A percentile compares a stretch with the other conserved stretches of the same genome.
These are phyloP conservation scores for Rosa rugosa DNA, from an alignment of 306 rosid species.

Conservation along the genomic window DNA sequence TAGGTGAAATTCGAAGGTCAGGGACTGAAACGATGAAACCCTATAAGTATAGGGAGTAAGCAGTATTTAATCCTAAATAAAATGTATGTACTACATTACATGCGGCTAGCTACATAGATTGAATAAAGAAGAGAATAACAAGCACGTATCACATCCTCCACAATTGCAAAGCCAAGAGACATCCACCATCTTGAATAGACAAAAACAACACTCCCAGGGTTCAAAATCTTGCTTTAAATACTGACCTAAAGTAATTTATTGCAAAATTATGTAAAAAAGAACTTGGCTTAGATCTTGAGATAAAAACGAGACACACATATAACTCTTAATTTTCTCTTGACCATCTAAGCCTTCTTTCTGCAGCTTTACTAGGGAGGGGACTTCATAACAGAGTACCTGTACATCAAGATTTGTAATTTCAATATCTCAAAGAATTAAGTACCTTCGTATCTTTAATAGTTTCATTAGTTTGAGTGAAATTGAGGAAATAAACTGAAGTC, in stretches of 20 bases:
- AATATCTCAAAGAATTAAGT: not conserved
- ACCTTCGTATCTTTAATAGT: not conserved
- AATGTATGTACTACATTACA: conserved; percentile 45
- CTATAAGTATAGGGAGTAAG: no score
- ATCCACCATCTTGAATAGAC: conserved; percentile 88
- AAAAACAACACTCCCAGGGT: conserved; percentile 28
- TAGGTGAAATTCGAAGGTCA: no score
- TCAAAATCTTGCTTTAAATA: conserved; percentile 28
- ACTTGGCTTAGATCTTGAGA: conserved; percentile 55
- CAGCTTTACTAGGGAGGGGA: conserved; percentile 91
- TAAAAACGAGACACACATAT: conserved; percentile 87
- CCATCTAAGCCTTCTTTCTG: conserved; percentile 99
- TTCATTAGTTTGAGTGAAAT: not conserved
- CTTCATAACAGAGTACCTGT: conserved; percentile 81
- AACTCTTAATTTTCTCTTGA: conserved; percentile 95
- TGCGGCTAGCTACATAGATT: conserved; percentile 64
- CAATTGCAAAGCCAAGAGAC: conserved; percentile 89
- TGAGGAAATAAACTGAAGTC: not conserved
- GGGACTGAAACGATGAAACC: no score
- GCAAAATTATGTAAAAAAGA: conserved; percentile 34
- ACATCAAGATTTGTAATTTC: conserved; percentile 16
- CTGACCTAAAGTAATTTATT: conserved; percentile 15
- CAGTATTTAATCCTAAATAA: not conserved
- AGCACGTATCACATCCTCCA: conserved; percentile 77
- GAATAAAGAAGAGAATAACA: conserved; percentile 96